These are phyloP conservation scores for Acanthamoeba lugdunensis DNA, from an alignment of 208 protist genomes.

Conservation along the genomic window DNA sequence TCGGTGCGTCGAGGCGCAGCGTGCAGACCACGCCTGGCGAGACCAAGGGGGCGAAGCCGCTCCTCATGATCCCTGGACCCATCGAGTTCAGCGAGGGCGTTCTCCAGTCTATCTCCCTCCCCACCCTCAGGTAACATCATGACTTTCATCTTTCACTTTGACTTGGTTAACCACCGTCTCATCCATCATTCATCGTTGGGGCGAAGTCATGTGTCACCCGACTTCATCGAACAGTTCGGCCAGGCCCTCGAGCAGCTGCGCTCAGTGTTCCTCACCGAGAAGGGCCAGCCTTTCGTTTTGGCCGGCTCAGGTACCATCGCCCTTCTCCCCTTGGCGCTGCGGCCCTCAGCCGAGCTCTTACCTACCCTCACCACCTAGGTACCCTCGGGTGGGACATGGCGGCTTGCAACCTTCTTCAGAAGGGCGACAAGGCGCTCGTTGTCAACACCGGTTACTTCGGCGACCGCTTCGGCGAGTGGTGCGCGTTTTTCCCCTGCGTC, in stretches of 20 bases:
- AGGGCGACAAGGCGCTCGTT: conserved; percentile 73
- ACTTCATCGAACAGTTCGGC: conserved; percentile 75
- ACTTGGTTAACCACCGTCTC: no score
- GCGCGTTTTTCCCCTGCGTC: not conserved
- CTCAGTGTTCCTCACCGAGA: conserved; percentile 69
- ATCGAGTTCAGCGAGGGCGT: conserved; percentile 74
- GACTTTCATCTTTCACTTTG: not conserved
- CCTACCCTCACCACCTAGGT: not conserved
- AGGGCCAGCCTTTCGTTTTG: conserved; percentile 74
- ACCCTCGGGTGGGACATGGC: conserved; percentile 77
- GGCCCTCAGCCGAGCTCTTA: not conserved
- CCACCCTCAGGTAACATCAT: not conserved
- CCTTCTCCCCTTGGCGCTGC: not conserved
- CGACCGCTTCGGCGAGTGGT: conserved; percentile 76
- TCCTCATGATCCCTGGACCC: conserved; percentile 78
- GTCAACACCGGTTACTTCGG: conserved; percentile 78
- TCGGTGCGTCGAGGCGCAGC: not conserved
- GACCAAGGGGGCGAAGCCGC: not conserved
- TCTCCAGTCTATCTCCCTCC: not conserved
- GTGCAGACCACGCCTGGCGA: not conserved
- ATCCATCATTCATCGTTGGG: not conserved
- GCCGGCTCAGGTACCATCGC: conserved; percentile 58
- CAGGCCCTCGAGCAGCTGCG: conserved; percentile 72
- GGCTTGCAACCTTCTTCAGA: conserved; percentile 73
- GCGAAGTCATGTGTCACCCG: conserved; percentile 71